Conservation (phyloP, 202 grass and related monocot genomes). For the Bolboschoenoplectus hybrid region DNA sequence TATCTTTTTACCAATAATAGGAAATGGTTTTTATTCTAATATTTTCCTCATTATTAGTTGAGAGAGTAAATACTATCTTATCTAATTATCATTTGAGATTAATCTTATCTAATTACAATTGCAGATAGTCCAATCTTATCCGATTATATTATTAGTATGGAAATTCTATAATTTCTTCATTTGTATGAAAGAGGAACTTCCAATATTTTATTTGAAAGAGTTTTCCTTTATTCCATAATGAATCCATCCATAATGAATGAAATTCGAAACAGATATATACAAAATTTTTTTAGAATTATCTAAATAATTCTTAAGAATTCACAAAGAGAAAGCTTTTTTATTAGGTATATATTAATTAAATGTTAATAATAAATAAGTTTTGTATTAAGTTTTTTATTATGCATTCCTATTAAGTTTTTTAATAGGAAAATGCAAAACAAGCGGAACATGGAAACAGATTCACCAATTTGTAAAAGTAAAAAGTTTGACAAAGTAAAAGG, state of each 20-base stretch:
- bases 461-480: background rate
- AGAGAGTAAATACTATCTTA: background rate
- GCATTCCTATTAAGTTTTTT: no score
- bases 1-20: background rate
- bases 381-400: no score
- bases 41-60: background rate
- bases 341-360: no score
- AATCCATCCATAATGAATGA: background rate
- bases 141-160: background rate
- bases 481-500: background rate
- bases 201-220: background rate
- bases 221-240: background rate
- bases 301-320: background rate
- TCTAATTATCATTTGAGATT: background rate
- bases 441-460: background rate
- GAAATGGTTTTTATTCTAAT: background rate
- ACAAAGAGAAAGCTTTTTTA: background rate
- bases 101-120: conserved; percentile 1
- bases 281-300: background rate
- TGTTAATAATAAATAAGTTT: no score
- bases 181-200: background rate
- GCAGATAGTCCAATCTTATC: conserved; percentile 1
- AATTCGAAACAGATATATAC: no score
- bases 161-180: background rate
- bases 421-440: background rate